Evolutionary conservation across 169 alveolate genomes (phyloP), one percentile per base, ranked within the genome.

Genomic region (Besnoitia besnoiti): DNA sequence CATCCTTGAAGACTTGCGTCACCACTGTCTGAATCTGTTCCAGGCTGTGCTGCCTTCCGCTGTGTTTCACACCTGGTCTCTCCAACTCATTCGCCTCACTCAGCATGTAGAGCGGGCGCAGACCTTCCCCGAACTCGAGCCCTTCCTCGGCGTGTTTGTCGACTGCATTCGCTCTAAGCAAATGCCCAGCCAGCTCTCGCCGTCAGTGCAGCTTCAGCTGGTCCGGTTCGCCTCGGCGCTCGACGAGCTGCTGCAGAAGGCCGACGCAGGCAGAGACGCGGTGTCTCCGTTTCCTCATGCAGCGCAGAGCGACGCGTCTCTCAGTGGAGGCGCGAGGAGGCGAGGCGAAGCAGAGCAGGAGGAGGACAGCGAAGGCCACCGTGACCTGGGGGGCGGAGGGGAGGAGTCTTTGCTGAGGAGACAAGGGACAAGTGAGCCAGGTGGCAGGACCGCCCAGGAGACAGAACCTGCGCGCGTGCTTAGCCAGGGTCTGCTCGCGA

Each of bases 171-270:
- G 90, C 30, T 84, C 91, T 7, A 93, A 91, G 33, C 85, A 90
- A 44, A 92, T 94, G 49, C 96, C 96, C 19, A 93, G 96, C 75
- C 73, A 91, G 92, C 91, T 90, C 49, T 82, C 92, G 76, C 94
- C 88, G 35, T 90, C 85, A 49, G 90, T 90, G 40, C 96, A 94
- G 85, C 77, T 90, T 46, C 92, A 94, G 67, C 46, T 94, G n/a
- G 59, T 94, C 39, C 82, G 46, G 82, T 42, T 73, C 12, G 82
- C 82, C 46, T n/a, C 46, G 10, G 40, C 82, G 39, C 82, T 73
- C 27, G 40, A 73, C 82, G 21, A 8, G 39, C 24, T 73, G 14
- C 21, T 73, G 40, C n/a, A 73, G 39, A 73, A 24, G 24, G 19
- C 82, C 47, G 82, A 73, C 33, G 12, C 27, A 5, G 67, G 67